Evolutionary conservation across 495 filamentous ascomycete species (phyloP), one percentile per base, ranked within the genome.

Genomic region (Extremus antarcticus): DNA sequence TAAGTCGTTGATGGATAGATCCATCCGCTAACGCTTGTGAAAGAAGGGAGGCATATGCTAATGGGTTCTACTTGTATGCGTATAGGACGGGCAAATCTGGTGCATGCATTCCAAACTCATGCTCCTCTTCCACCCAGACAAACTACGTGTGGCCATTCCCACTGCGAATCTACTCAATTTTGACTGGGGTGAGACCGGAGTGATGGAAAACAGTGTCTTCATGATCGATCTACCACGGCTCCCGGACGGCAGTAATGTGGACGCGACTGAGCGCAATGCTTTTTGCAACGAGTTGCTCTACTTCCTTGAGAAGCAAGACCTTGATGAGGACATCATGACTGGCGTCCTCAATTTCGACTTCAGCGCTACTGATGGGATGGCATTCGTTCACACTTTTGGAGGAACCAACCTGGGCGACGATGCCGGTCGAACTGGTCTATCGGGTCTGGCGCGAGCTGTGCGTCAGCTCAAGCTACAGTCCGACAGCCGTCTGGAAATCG

Each of bases 71-170:
- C n/a, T n/a, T n/a, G n/a, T n/a, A n/a, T n/a, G n/a, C n/a, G n/a
- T n/a, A n/a, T n/a, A n/a, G n/a, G n/a, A n/a, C n/a, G 77, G 78
- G 0, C 75, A 81, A 48, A 68, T 81, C 0, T 77, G 74, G 46
- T 80, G 74, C 60, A 95, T 94, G 90, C 90, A 95, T 63, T 92
- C 87, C 3, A 95, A 95, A 61, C 68, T 95, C 13, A 86, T 88
- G 77, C 73, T 95, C 0, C 74, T 95, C 0, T 89, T 87, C 59
- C 83, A 88, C 57, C 72, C 74, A 0, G 62, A 56, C 0, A 80
- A 90, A 62, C 63, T 94, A 1, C 77, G 90, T 0, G 75, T 95
- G 10, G 90, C 78, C 0, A 76, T 95, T 0, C 89, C 90, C 0
- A 89, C 78, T 9, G 90, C 86, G 0, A 95, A 95, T 56, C 66